Conservation (phyloP, 2,329 filamentous ascomycete species). For the Didymella glomerata region DNA sequence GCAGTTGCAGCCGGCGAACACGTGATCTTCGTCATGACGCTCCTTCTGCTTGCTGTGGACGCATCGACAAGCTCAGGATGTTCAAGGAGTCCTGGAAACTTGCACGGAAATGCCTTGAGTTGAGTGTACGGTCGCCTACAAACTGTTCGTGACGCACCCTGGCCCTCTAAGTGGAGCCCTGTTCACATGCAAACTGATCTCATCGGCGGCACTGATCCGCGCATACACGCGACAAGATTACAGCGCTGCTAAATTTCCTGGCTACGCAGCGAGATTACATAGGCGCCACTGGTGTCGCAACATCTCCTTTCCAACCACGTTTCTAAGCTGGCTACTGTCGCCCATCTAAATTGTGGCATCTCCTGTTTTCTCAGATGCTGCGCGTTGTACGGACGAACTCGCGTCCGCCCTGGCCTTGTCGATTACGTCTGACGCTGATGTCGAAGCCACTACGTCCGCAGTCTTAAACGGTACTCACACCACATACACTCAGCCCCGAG, state of each 20-base stretch:
- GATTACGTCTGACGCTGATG: conserved; percentile 34
- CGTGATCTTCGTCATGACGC: background rate
- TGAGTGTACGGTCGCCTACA: too few species aligned
- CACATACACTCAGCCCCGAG: conserved; percentile 30
- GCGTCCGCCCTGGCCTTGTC: conserved; percentile 32
- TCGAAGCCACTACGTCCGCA: conserved; percentile 32
- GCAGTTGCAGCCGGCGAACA: background rate
- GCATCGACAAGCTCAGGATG: too few species aligned
- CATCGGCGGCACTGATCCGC: conserved; percentile 30
- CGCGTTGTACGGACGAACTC: conserved; percentile 46
- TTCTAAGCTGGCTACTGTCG: conserved; percentile 36
- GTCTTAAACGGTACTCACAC: conserved; percentile 28
- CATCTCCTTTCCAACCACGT: conserved; percentile 24
- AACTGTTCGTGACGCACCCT: background rate
- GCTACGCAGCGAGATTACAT: conserved; percentile 27
- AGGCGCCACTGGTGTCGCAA: conserved; percentile 20
- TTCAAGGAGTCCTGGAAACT: too few species aligned
- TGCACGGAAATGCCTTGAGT: too few species aligned
- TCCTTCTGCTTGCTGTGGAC: background rate
- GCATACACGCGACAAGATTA: conserved; percentile 30
- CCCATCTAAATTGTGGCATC: conserved; percentile 46
- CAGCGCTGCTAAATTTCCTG: conserved; percentile 34
- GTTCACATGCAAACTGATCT: conserved; percentile 35
- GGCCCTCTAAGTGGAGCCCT: conserved; percentile 10
- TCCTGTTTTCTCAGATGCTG: conserved; percentile 44